These are phyloP conservation scores for Sporodiniella umbellata DNA, from an alignment of 371 early-diverging fungal species.

Conservation along the genomic window DNA sequence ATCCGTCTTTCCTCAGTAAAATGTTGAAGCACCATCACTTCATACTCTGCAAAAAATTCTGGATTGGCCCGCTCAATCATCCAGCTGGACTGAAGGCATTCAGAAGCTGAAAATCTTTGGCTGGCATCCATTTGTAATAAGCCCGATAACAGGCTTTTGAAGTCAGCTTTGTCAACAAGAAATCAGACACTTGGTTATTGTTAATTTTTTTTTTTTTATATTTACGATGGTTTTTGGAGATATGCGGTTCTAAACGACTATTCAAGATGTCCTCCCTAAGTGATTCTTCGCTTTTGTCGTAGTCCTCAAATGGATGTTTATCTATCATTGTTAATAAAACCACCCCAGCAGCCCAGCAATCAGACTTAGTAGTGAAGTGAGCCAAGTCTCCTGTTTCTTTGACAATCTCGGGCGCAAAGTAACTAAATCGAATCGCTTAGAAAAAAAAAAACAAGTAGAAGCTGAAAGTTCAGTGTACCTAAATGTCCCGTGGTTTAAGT, in stretches of 20 bases:
- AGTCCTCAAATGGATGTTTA: conserved; percentile 3
- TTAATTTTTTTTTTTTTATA: no score
- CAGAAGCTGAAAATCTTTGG: background rate
- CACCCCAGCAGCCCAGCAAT: conserved; percentile 10
- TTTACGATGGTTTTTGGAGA: background rate
- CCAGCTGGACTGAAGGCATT: conserved; percentile 1
- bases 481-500: background rate
- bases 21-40: background rate
- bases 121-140: background rate
- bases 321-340: conserved; percentile 3
- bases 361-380: conserved; percentile 2
- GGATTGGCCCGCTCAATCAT: background rate
- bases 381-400: background rate
- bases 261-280: background rate
- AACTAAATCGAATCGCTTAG: background rate
- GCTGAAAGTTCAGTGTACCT: background rate
- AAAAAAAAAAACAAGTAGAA: background rate
- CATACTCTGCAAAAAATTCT: background rate
- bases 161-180: conserved; percentile 1
- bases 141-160: background rate
- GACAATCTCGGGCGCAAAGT: conserved; percentile 10
- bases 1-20: background rate
- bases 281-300: no score
- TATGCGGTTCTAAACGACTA: background rate
- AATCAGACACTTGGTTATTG: no score